A percentile compares a stretch with the other conserved stretches of the same genome.
Evolutionary conservation across 768 basidiomycete genomes (phyloP).

Genomic region (Pseudohyphozyma bogoriensis): DNA sequence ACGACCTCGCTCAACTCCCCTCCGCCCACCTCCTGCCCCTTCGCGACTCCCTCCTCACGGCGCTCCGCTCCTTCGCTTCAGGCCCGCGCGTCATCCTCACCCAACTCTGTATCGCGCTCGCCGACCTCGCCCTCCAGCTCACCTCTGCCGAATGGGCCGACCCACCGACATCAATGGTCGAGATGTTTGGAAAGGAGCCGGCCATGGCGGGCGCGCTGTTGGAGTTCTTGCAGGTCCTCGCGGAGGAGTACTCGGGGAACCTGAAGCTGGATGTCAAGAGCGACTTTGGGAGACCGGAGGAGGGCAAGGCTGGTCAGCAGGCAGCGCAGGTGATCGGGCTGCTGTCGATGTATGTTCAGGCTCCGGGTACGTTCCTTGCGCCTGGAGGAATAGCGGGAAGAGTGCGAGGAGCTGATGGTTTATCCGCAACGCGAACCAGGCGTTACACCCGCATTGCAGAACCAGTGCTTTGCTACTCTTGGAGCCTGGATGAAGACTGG

Average conservation of each 20-base stretch:
- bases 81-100: constrained; percentile 70
- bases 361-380: constrained; percentile 53
- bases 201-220: constrained; percentile 70
- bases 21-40: constrained; percentile 60
- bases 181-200: constrained; percentile 73
- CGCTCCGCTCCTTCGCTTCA: constrained; percentile 57
- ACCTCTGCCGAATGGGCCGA: constrained; percentile 60
- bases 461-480: constrained; percentile 71
- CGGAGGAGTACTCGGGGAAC: constrained; percentile 78
- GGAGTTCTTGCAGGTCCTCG: constrained; percentile 80
- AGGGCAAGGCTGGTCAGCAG: constrained; percentile 41
- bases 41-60: constrained; percentile 73
- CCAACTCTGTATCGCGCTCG: constrained; percentile 79
- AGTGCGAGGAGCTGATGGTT: not conserved
- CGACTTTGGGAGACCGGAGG: constrained; percentile 28
- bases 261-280: constrained; percentile 33
- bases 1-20: constrained; percentile 84
- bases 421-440: constrained; percentile 52
- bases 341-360: constrained; percentile 77
- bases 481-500: constrained; percentile 81
- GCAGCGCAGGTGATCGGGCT: constrained; percentile 61
- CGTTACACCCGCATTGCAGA: constrained; percentile 65
- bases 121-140: constrained; percentile 82
- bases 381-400: no score
- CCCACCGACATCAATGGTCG: constrained; percentile 69